phyloP scores from a whole-genome alignment of 306 rosid species.

The Acacia acuminata region DNA sequence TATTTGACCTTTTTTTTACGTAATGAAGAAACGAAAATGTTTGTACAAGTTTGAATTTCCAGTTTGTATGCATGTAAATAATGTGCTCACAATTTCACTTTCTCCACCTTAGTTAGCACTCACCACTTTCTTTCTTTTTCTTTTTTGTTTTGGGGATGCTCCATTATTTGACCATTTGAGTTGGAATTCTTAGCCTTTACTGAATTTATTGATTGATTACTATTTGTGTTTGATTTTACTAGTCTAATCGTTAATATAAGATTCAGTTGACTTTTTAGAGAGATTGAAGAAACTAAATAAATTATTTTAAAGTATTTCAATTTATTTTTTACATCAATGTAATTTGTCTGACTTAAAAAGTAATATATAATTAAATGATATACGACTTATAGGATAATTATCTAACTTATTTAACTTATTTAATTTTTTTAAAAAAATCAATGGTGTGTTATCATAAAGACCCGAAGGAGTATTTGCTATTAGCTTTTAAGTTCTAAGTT shows the following conservation, averaged over 20 bases:
- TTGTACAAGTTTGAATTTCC: not conserved
- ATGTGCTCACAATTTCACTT: not conserved
- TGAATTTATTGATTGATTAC: not conserved
- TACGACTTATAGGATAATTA: no score
- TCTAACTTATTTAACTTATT: no score
- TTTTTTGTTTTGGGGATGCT: not conserved
- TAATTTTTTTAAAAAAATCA: no score
- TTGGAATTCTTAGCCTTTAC: not conserved
- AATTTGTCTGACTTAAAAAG: no score
- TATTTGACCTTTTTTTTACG: not conserved
- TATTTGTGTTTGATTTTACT: not conserved
- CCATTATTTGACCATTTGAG: not conserved
- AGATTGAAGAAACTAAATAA: no score
- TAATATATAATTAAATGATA: no score
- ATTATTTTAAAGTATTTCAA: no score
- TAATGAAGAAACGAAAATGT: not conserved
- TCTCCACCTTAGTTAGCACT: not conserved
- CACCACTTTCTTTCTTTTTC: no score
- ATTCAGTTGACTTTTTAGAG: no score
- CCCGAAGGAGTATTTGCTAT: not conserved
- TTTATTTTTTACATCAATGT: no score
- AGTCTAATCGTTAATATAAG: no score
- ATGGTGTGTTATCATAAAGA: no score
- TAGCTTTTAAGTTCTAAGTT: not conserved
- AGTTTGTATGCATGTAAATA: not conserved